phyloP scores from a whole-genome alignment of 192 early-diverging fungal species.

The Blastocladiella britannica region DNA sequence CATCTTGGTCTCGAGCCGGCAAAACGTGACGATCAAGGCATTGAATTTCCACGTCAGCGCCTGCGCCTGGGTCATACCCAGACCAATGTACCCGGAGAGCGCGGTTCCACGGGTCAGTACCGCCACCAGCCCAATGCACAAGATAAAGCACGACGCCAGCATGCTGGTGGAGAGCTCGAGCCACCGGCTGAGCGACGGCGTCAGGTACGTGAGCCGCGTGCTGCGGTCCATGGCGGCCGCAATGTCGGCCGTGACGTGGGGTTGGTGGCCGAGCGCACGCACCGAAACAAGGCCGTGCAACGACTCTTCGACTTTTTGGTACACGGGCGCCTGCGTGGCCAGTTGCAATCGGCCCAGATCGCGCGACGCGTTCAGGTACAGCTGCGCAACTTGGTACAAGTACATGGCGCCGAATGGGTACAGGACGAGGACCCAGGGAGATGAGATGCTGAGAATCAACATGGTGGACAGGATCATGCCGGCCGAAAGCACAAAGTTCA shows the following conservation, averaged over 20 bases:
- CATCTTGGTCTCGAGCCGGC: constrained; percentile 33
- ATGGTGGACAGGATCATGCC: constrained; percentile 50
- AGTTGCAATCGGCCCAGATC: constrained; percentile 51
- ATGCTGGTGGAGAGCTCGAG: constrained; percentile 30
- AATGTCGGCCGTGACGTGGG: constrained; percentile 30
- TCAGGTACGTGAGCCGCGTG: constrained; percentile 26
- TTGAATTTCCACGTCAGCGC: constrained; percentile 48
- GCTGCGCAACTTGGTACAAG: constrained; percentile 23
- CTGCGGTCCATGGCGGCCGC: constrained; percentile 34
- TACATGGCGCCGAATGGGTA: constrained; percentile 19
- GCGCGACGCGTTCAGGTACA: constrained; percentile 31
- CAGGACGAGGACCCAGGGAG: constrained; percentile 32
- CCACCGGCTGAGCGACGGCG: constrained; percentile 27
- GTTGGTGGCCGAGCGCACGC: constrained; percentile 34
- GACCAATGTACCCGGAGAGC: constrained; percentile 23
- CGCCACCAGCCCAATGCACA: constrained; percentile 17
- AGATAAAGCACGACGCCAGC: constrained; percentile 21
- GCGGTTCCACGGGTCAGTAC: constrained; percentile 19
- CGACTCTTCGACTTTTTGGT: constrained; percentile 34
- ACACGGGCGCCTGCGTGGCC: constrained; percentile 38
- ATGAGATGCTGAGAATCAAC: constrained; percentile 32
- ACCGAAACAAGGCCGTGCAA: constrained; percentile 47
- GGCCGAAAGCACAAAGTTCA: constrained; percentile 34
- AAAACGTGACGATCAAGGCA: constrained; percentile 66
- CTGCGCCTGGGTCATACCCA: constrained; percentile 26